phyloP scores from a whole-genome alignment of 805 yeast species.

The Tetrapisispora namnaoensis region DNA sequence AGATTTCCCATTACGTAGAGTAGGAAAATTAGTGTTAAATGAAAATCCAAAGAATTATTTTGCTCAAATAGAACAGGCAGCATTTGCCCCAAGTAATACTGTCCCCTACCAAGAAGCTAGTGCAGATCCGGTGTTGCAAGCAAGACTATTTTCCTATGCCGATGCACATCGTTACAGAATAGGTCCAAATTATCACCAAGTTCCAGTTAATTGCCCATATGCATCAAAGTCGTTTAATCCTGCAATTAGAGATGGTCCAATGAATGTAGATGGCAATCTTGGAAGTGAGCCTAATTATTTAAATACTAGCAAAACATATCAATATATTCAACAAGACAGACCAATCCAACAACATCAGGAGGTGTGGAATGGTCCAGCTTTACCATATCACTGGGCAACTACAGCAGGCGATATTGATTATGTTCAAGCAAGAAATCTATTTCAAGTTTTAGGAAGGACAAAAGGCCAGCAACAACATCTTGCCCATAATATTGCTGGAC shows the following conservation, averaged over 20 bases:
- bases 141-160: constrained; percentile 72
- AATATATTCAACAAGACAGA: constrained; percentile 20
- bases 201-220: constrained; percentile 84
- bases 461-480: constrained; percentile 75
- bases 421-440: constrained; percentile 66
- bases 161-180: constrained; percentile 81
- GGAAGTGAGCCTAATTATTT: constrained; percentile 72
- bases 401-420: constrained; percentile 56
- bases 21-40: constrained; percentile 70
- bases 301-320: constrained; percentile 37
- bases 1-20: constrained; percentile 76
- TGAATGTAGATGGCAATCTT: constrained; percentile 59
- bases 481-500: constrained; percentile 74
- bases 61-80: constrained; percentile 81
- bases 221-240: constrained; percentile 52
- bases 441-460: constrained; percentile 65
- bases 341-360: constrained; percentile 59
- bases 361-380: constrained; percentile 72
- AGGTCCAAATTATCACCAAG: constrained; percentile 64
- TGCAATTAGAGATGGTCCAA: constrained; percentile 73
- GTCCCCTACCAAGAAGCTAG: constrained; percentile 76
- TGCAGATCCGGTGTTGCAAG: constrained; percentile 76
- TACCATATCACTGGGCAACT: constrained; percentile 79
- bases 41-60: constrained; percentile 81
- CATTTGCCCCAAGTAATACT: constrained; percentile 78